phyloP scores from a whole-genome alignment of 2,329 filamentous ascomycete species.

The Paecilomyces variotii region DNA sequence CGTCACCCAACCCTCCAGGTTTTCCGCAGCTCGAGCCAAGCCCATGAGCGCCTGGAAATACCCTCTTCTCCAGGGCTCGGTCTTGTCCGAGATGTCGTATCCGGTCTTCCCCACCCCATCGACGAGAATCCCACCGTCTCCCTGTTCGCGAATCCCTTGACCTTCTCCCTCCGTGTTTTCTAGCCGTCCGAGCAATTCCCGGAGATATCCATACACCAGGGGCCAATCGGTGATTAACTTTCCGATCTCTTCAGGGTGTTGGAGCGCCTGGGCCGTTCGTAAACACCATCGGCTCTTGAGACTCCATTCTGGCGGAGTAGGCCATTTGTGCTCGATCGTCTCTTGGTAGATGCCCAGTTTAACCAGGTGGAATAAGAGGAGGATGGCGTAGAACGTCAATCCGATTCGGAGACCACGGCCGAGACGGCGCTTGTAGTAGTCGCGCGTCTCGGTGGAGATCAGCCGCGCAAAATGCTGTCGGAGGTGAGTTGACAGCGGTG shows the following conservation, averaged over 20 bases:
- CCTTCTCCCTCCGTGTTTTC: conserved; percentile 66
- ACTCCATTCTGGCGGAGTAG: conserved; percentile 76
- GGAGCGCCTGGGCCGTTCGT: conserved; percentile 55
- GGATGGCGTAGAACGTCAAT: conserved; percentile 61
- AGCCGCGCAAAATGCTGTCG: conserved; percentile 56
- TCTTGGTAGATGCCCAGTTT: conserved; percentile 65
- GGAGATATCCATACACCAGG: conserved; percentile 52
- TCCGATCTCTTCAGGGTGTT: conserved; percentile 49
- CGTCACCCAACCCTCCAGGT: conserved; percentile 69
- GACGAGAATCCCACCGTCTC: conserved; percentile 44
- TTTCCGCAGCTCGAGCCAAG: conserved; percentile 66
- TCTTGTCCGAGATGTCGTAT: conserved; percentile 65
- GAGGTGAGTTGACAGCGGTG: conserved; percentile 46
- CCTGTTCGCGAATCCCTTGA: conserved; percentile 51
- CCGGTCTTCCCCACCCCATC: conserved; percentile 49
- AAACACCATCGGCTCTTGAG: conserved; percentile 61
- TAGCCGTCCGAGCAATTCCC: conserved; percentile 55
- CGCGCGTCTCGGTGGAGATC: conserved; percentile 64
- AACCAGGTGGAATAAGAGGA: conserved; percentile 53
- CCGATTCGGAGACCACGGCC: conserved; percentile 63
- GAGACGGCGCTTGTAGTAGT: conserved; percentile 38
- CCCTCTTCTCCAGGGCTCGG: conserved; percentile 74
- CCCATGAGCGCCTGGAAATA: conserved; percentile 80
- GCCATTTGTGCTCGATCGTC: conserved; percentile 63
- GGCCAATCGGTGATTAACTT: conserved; percentile 59